Percentiles rank a stretch among this genome's conserved stretches.
These are phyloP conservation scores for Phialemoniopsis sp. DNA, from an alignment of 2,329 filamentous ascomycete species.

Conservation along the genomic window DNA sequence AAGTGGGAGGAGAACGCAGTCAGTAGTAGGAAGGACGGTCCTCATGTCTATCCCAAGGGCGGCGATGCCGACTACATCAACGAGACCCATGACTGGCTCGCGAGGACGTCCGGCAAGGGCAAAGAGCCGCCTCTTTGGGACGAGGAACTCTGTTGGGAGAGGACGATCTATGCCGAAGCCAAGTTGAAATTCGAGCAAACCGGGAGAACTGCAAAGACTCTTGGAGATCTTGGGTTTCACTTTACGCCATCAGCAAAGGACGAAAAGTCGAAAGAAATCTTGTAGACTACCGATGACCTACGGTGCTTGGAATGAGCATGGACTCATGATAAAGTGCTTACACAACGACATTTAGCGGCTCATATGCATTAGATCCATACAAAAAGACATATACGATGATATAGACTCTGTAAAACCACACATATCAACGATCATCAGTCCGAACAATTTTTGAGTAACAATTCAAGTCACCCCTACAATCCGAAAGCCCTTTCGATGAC, in stretches of 20 bases:
- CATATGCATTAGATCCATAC: no score
- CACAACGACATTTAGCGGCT: no score
- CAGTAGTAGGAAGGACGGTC: conserved; percentile 32
- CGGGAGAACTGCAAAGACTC: conserved; percentile 59
- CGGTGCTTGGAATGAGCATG: no score
- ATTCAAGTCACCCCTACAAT: no score
- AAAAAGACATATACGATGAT: no score
- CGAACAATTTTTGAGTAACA: no score
- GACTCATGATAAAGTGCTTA: no score
- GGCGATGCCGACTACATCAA: conserved; percentile 70
- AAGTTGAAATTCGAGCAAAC: conserved; percentile 66
- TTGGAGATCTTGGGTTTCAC: conserved; percentile 70
- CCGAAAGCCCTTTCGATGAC: no score
- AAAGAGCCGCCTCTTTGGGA: conserved; percentile 72
- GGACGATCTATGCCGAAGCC: conserved; percentile 63
- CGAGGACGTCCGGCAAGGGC: conserved; percentile 44
- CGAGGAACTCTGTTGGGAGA: conserved; percentile 66
- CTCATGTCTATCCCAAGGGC: conserved; percentile 47
- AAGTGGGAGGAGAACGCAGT: conserved; percentile 64
- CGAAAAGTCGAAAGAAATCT: conserved; percentile 8
- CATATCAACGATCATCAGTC: no score
- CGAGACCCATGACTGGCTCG: conserved; percentile 58
- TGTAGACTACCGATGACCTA: no score
- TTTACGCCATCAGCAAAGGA: conserved; percentile 29
- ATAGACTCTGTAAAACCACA: no score